These are phyloP conservation scores for Lachancea fermentati DNA, from an alignment of 805 yeast genomes.

Conservation along the genomic window DNA sequence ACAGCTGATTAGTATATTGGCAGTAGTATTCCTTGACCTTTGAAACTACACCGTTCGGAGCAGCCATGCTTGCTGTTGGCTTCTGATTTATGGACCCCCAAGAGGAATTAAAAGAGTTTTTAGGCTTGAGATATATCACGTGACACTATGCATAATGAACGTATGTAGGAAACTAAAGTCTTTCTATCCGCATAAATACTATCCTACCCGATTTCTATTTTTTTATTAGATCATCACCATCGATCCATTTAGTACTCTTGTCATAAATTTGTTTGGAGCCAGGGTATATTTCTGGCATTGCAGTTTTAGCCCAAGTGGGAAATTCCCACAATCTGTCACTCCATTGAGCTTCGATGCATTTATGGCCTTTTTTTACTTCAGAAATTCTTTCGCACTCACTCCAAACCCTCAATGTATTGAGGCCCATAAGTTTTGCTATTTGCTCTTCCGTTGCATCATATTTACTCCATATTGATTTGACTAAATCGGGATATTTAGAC, in stretches of 20 bases:
- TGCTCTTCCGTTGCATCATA: conserved; percentile 42
- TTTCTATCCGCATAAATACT: too few species aligned
- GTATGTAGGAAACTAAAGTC: too few species aligned
- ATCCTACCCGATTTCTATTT: not conserved
- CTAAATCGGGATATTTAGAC: conserved; percentile 47
- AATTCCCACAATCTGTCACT: conserved; percentile 39
- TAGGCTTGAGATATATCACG: too few species aligned
- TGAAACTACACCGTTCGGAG: conserved; percentile 7
- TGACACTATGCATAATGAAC: too few species aligned
- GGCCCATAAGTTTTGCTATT: conserved; percentile 40
- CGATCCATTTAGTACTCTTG: conserved; percentile 1
- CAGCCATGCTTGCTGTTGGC: not conserved
- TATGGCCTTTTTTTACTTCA: conserved; percentile 1
- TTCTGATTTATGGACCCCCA: too few species aligned
- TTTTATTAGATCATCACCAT: not conserved
- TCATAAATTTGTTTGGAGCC: conserved; percentile 17
- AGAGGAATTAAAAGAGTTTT: too few species aligned
- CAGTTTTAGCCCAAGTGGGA: conserved; percentile 28
- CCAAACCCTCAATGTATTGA: conserved; percentile 45
- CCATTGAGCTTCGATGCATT: conserved; percentile 38
- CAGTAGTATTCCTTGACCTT: conserved; percentile 24
- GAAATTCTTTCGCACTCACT: conserved; percentile 26
- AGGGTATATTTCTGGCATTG: conserved; percentile 37
- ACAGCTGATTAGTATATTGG: conserved; percentile 30
- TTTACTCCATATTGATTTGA: conserved; percentile 31